Evolutionary conservation across 176 grass and related monocot species (phyloP).

Genomic region (Juncus inflexus): DNA sequence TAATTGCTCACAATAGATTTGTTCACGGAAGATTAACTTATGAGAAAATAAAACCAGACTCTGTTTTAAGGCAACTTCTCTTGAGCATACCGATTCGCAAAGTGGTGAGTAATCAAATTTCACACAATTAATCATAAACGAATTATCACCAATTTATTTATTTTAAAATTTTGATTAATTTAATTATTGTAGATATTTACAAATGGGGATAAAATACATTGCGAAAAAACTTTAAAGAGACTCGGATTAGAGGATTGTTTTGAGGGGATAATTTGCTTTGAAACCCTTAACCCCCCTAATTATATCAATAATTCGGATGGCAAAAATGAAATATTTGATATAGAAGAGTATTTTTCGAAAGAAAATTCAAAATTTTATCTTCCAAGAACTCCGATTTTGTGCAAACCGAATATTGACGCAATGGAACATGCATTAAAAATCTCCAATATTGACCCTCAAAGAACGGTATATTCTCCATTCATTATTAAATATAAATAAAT

Average conservation of each 20-base stretch:
- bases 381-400: conserved; percentile 71
- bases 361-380: conserved; percentile 37
- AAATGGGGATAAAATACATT: conserved; percentile 70
- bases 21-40: conserved; percentile 94
- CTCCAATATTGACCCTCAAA: conserved; percentile 68
- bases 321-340: conserved; percentile 55
- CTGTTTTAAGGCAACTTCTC: conserved; percentile 69
- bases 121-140: background rate
- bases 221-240: conserved; percentile 55
- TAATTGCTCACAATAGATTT: conserved; percentile 35
- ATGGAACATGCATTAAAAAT: conserved; percentile 75
- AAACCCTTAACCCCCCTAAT: conserved; percentile 80
- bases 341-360: conserved; percentile 50
- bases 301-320: conserved; percentile 15
- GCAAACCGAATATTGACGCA: conserved; percentile 83
- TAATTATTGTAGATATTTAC: conserved; percentile 72
- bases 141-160: background rate
- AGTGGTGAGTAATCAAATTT: conserved; percentile 44
- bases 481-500: background rate
- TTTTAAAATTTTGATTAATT: background rate
- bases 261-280: conserved; percentile 97
- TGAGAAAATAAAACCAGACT: conserved; percentile 84
- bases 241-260: conserved; percentile 94
- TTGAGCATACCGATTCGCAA: conserved; percentile 81
- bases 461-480: conserved; percentile 39